Base-by-base conservation (phyloP, 495 filamentous ascomycete genomes). In the Lasiosphaeria miniovina region DNA sequence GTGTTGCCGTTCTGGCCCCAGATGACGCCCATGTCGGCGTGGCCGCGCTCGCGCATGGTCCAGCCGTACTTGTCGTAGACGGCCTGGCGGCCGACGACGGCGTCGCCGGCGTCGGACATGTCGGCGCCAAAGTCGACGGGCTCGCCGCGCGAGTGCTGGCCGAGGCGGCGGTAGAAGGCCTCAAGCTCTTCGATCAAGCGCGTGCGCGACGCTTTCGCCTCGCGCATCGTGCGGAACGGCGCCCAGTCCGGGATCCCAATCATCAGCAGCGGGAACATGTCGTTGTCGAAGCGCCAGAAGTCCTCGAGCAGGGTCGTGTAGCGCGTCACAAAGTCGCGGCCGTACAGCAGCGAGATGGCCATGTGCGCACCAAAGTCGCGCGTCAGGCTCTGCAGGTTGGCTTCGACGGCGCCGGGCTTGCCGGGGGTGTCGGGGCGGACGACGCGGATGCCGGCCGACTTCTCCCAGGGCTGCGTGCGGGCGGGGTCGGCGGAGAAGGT, bases 281-380 rank as follows among this genome's bases (percentile, higher is more conserved):
- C 51, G n/a, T 63, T 63, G 36, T 64, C 62, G 14, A 64, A 64
- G 10, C 38, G 59, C 62, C 62, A 64, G 31, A 64, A 35, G 15
- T 64, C 62, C 11, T 58, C 53, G 0, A 63, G 15, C 4, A 64
- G 40, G 0, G 50, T 38, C 52, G 52, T 52, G 10, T 53, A 49
- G 10, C 61, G 61, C 6, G 35, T 15, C 10, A 61, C 14, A 24
- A 57, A 38, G 31, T 58, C 59, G 12, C 53, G 52, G 1, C 62
- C 62, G 14, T 57, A 64, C 15, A 57, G 62, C 3, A 49, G 45
- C 0, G 62, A 36, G 32, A 61, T 64, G 17, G 58, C 52, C 35
- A 60, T 11, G 36, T 38, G 55, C 12, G 51, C 58, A 9, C 58
- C 58, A 8, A 60, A 60, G 51, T 60, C 58, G 8, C 52, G 24